A percentile compares a stretch with the other conserved stretches of the same genome.
phyloP scores from a whole-genome alignment of 1,139 yeast genomes.

The Ogataea hybrid region DNA sequence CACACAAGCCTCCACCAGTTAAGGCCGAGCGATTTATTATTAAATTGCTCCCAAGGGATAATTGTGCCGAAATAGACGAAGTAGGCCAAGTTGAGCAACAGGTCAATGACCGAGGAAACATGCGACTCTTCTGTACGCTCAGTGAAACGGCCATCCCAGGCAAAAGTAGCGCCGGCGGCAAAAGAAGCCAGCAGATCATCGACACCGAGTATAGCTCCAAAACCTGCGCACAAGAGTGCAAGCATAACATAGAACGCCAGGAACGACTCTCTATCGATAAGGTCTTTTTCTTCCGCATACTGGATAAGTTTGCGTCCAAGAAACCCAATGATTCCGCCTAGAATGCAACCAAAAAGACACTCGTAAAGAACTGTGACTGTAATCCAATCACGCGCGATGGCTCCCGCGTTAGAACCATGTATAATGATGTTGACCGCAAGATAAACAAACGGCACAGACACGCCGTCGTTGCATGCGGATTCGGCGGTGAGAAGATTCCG shows the following conservation, averaged over 20 bases:
- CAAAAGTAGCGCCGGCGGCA: constrained; percentile 94
- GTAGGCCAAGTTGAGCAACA: constrained; percentile 78
- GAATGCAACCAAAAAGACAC: constrained; percentile 77
- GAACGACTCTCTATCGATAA: constrained; percentile 92
- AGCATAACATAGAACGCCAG: constrained; percentile 85
- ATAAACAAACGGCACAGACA: constrained; percentile 95
- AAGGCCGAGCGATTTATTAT: constrained; percentile 62
- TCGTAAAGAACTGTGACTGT: constrained; percentile 80
- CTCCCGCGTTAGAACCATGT: constrained; percentile 62
- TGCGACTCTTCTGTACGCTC: constrained; percentile 86
- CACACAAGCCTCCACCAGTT: constrained; percentile 83
- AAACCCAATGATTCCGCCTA: constrained; percentile 81
- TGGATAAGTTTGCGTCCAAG: constrained; percentile 69
- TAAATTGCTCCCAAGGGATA: constrained; percentile 88
- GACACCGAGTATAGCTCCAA: constrained; percentile 88
- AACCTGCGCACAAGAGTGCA: constrained; percentile 88
- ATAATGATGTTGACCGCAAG: constrained; percentile 67
- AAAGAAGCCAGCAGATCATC: constrained; percentile 92
- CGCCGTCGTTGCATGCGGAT: constrained; percentile 96
- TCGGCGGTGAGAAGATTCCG: constrained; percentile 89
- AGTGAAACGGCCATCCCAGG: constrained; percentile 97
- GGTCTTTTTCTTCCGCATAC: constrained; percentile 69
- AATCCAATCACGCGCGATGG: constrained; percentile 83
- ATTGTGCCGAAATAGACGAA: constrained; percentile 94
- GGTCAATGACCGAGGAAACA: constrained; percentile 89